These are phyloP conservation scores for Periconia macrospinosa DNA, from an alignment of 2,329 filamentous ascomycete species.

Conservation along the genomic window DNA sequence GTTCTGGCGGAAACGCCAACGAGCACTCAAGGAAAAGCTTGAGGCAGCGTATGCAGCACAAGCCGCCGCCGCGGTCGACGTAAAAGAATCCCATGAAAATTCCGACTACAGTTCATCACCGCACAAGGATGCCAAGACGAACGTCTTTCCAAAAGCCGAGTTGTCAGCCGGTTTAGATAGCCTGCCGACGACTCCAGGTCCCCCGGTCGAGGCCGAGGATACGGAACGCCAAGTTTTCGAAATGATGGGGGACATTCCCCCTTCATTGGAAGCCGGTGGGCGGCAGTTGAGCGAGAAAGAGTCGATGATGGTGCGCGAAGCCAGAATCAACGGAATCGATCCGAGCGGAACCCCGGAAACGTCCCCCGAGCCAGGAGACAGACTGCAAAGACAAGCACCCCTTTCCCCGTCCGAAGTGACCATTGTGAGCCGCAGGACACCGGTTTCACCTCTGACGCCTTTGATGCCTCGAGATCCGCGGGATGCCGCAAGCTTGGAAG, in stretches of 20 bases:
- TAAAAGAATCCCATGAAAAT: slow-evolving; percentile 17
- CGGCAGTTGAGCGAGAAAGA: slow-evolving; percentile 53
- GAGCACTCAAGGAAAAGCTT: slow-evolving; percentile 19
- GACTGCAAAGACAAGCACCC: slow-evolving; percentile 24
- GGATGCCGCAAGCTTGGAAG: slow-evolving; percentile 36
- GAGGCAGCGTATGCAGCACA: slow-evolving; percentile 29
- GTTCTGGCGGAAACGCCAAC: slow-evolving; percentile 26
- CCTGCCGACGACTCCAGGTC: slow-evolving; percentile 14
- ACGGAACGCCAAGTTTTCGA: slow-evolving; percentile 48
- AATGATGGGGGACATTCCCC: slow-evolving; percentile 59
- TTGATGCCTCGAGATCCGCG: slow-evolving; percentile 33
- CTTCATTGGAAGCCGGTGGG: slow-evolving; percentile 54
- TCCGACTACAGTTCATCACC: slow-evolving; percentile 28
- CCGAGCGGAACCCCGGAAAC: slow-evolving; percentile 20
- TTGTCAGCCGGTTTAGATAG: slow-evolving; percentile 31
- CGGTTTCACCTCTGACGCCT: slow-evolving; percentile 35
- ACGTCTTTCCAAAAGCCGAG: slow-evolving; percentile 51
- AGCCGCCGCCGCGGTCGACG: slow-evolving; percentile 21
- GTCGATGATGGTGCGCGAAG: slow-evolving; percentile 49
- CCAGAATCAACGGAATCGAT: slow-evolving; percentile 50
- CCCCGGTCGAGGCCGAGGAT: slow-evolving; percentile 37
- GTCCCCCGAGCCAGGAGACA: slow-evolving; percentile 21
- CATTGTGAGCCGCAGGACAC: slow-evolving; percentile 28
- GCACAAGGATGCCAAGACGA: slow-evolving; percentile 22
- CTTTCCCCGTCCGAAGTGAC: slow-evolving; percentile 30